A percentile compares a stretch with the other conserved stretches of the same genome.
Evolutionary conservation across 139 green algal species (phyloP).

Genomic region (Chlorella sorokiniana): DNA sequence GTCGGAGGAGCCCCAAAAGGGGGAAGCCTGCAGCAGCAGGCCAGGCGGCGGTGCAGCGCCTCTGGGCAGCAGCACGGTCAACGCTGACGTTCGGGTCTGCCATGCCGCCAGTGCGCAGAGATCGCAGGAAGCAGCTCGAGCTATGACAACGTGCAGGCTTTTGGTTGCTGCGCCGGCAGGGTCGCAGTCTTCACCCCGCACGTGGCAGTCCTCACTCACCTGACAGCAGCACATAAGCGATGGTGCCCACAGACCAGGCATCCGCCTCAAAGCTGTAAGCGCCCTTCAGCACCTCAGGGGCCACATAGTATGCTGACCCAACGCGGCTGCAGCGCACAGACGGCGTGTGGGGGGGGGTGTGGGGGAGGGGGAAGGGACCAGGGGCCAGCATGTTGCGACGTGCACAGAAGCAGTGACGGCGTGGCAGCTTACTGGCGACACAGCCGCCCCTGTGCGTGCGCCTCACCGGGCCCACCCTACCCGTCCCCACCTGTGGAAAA

Average conservation of each 20-base stretch:
- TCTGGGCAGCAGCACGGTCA: too few species aligned
- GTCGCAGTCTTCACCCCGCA: background rate
- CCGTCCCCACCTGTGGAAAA: background rate
- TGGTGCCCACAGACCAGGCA: conserved; percentile 55
- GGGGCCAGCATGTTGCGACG: background rate
- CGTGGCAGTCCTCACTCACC: background rate
- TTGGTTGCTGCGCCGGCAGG: too few species aligned
- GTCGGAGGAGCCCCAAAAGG: conserved; percentile 52
- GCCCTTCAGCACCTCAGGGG: conserved; percentile 53
- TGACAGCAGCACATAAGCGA: conserved; percentile 57
- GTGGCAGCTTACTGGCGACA: background rate
- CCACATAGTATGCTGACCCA: conserved; percentile 48
- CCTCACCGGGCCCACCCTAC: too few species aligned
- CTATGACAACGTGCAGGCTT: too few species aligned
- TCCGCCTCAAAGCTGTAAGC: conserved; percentile 40
- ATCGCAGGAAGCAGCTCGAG: too few species aligned
- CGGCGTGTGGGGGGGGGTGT: background rate
- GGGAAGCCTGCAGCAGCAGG: conserved; percentile 47
- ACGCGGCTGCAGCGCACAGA: conserved; percentile 20
- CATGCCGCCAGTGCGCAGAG: too few species aligned
- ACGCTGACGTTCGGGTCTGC: too few species aligned
- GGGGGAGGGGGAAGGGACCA: background rate
- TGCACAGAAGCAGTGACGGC: background rate
- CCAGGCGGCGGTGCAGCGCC: too few species aligned
- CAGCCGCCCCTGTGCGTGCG: too few species aligned